Evolutionary conservation across 2,329 filamentous ascomycete species (phyloP), one percentile per base, ranked within the genome.

Genomic region (Blastomyces silverae): DNA sequence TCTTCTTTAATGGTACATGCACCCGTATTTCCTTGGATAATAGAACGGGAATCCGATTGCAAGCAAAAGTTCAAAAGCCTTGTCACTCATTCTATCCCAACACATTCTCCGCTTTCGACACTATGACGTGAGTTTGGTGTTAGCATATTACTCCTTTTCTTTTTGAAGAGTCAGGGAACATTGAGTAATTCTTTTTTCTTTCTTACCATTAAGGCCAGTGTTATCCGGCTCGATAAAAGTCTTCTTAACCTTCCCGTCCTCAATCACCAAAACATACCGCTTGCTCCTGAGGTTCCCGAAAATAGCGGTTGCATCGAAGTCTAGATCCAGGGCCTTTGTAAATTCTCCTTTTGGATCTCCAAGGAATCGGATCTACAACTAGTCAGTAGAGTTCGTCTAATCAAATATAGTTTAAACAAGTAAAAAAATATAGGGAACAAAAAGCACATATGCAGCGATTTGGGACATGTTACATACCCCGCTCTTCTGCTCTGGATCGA

Each of bases 151-250:
- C 4, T 20, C 25, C 31, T 17, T 52, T 17, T n/a, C 8, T 15
- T 34, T 37, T 39, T 39, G 7, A 57, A 57, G 7, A n/a, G 20
- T 56, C 20, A 2, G 22, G 34, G 13, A n/a, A n/a, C n/a, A n/a
- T n/a, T n/a, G n/a, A n/a, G n/a, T n/a, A n/a, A n/a, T 31, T 25
- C 28, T 44, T 37, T 53, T 25, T 37, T 44, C 34, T 53, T 10
- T 68, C 75, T 77, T 80, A 92, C 90, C 88, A 69, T 88, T 82
- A 60, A 92, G 84, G 44, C 91, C 91, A 50, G 90, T 94, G 79
- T 90, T 92, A 77, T 97, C 92, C 13, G 91, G 88, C 83, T 97
- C 93, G 62, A 96, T 85, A 71, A 91, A 86, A 25, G 89, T 84
- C 72, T 88, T 85, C 79, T 88, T 89, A 71, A 97, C 89, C 79